Evolutionary conservation across 2,329 filamentous ascomycete species (phyloP).

Genomic region (Aspergillus hortae): DNA sequence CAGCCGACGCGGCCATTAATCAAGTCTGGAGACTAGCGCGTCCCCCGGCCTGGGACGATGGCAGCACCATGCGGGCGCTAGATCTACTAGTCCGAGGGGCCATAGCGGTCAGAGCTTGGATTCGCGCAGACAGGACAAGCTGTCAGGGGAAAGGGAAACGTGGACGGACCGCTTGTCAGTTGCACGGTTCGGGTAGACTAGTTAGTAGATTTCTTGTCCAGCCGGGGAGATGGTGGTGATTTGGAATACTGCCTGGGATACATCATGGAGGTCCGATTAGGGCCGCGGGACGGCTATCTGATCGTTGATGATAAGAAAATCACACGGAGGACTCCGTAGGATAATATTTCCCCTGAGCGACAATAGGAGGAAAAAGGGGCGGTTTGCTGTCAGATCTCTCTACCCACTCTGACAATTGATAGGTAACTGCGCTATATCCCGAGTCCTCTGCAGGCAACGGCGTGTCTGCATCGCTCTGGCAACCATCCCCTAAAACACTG

Average conservation of each 20-base stretch:
- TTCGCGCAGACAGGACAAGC: neutral
- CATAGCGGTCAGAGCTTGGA: neutral
- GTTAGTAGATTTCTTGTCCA: neutral
- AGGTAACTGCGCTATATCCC: neutral
- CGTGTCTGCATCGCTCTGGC: neutral
- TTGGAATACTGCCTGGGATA: neutral
- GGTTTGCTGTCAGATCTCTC: neutral
- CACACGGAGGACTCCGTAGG: neutral
- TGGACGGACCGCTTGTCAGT: conserved; percentile 1
- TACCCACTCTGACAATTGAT: neutral
- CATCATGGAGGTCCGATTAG: neutral
- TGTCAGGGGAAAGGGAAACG: conserved; percentile 3
- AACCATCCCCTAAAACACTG: neutral
- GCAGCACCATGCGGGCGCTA: conserved; percentile 10
- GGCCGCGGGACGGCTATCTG: neutral
- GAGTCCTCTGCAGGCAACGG: neutral
- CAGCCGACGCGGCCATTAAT: no score
- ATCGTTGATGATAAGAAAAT: neutral
- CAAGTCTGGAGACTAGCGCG: neutral
- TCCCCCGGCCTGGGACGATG: conserved; percentile 6
- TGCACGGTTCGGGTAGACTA: neutral
- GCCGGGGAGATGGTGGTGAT: neutral
- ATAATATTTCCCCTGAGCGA: neutral
- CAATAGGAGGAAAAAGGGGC: neutral
- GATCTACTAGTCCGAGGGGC: conserved; percentile 8